Percentiles rank a stretch among this genome's conserved stretches.
phyloP scores from a whole-genome alignment of 352 stramenopile genomes.

The Pythium coloratum region DNA sequence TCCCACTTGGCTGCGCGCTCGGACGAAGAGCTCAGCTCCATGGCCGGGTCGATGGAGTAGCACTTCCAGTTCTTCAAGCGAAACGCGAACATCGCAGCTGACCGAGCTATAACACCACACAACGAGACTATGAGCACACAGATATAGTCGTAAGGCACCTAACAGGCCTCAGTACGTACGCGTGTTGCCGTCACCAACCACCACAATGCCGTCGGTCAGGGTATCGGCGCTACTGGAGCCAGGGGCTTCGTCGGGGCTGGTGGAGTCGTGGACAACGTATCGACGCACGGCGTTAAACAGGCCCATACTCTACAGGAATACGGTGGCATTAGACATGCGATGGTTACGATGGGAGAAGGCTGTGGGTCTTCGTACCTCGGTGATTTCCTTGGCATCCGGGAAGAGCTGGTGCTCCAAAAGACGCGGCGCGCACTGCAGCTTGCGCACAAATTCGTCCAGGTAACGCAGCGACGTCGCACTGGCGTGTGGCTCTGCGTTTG shows the following conservation, averaged over 20 bases:
- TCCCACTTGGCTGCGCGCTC: constrained; percentile 52
- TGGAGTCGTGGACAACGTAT: constrained; percentile 46
- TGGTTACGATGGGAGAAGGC: background rate
- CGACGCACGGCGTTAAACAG: constrained; percentile 80
- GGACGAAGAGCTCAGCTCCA: constrained; percentile 39
- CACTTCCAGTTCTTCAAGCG: constrained; percentile 72
- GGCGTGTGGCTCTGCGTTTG: background rate
- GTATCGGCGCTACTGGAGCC: background rate
- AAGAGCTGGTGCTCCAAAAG: constrained; percentile 76
- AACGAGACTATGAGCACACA: background rate
- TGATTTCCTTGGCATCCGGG: constrained; percentile 83
- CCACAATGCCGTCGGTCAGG: constrained; percentile 64
- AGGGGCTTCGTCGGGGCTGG: background rate
- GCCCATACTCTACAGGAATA: constrained; percentile 62
- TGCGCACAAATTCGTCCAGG: constrained; percentile 83
- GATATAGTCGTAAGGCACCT: background rate
- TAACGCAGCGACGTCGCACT: constrained; percentile 68
- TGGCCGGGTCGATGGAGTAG: constrained; percentile 78
- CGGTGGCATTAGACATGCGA: too few species aligned
- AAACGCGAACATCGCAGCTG: constrained; percentile 77
- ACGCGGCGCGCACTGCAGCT: constrained; percentile 66
- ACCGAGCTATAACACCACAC: constrained; percentile 42
- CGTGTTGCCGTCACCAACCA: constrained; percentile 79
- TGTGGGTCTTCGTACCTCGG: constrained; percentile 43
- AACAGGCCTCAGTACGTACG: constrained; percentile 35